Conservation (phyloP, 305 asterid species). For the Rubia occidens region DNA sequence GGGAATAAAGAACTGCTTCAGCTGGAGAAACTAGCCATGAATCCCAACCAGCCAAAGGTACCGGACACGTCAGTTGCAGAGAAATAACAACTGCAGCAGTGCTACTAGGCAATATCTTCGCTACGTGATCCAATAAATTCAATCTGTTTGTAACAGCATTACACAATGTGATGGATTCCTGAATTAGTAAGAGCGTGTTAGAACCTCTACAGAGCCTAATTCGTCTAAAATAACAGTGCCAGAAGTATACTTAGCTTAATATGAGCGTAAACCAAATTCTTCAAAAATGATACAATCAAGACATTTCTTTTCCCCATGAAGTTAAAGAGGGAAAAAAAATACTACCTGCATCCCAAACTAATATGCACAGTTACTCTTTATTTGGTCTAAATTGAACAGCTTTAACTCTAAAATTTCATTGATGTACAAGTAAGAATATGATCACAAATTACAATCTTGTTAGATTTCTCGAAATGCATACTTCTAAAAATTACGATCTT, state of each 20-base stretch:
- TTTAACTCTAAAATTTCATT: not conserved
- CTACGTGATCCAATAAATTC: conserved; percentile 29
- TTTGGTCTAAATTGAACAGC: not conserved
- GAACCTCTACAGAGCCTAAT: conserved; percentile 9
- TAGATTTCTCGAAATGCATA: not conserved
- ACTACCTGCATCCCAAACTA: not conserved
- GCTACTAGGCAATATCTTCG: conserved; percentile 40
- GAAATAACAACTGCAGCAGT: conserved; percentile 43
- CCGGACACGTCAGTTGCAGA: conserved; percentile 59
- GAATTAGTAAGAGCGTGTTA: conserved; percentile 29
- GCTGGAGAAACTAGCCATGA: conserved; percentile 48
- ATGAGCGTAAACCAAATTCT: conserved; percentile 1
- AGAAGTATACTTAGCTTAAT: not conserved
- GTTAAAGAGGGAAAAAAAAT: not conserved
- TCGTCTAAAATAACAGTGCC: not conserved
- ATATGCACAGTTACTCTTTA: not conserved
- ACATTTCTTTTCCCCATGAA: not conserved
- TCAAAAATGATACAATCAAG: not conserved
- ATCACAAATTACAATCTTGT: not conserved
- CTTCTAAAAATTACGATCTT: not conserved
- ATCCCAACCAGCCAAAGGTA: conserved; percentile 40
- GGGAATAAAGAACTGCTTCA: conserved; percentile 90
- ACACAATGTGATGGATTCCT: conserved; percentile 35
- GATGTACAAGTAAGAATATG: not conserved
- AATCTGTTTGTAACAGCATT: conserved; percentile 21